A percentile compares a stretch with the other conserved stretches of the same genome.
These are phyloP conservation scores for Pseudopyrenochaeta lycopersici DNA, from an alignment of 2,329 filamentous ascomycete species.

Conservation along the genomic window DNA sequence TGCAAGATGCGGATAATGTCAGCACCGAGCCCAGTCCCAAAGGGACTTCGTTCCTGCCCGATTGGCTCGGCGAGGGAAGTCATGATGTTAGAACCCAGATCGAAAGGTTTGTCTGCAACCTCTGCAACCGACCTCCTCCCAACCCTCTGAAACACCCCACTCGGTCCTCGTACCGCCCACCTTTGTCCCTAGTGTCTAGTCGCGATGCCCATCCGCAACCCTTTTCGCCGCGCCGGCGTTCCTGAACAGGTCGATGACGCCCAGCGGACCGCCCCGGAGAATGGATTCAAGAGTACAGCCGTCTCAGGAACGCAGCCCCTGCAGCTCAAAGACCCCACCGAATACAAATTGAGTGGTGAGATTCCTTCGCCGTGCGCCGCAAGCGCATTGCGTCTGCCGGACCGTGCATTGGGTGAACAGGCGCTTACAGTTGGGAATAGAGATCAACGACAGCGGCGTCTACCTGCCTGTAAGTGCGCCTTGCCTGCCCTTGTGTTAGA, in stretches of 20 bases:
- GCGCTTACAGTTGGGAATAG: conserved; percentile 60
- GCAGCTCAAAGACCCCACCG: conserved; percentile 56
- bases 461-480: conserved; percentile 80
- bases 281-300: conserved; percentile 43
- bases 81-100: conserved; percentile 25
- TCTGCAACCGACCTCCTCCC: conserved; percentile 22
- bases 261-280: conserved; percentile 42
- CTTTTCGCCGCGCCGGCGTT: conserved; percentile 49
- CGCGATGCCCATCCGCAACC: conserved; percentile 53
- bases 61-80: conserved; percentile 27
- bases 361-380: conserved; percentile 11
- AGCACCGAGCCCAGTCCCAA: conserved; percentile 12
- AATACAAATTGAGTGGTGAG: conserved; percentile 64
- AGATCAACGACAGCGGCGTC: conserved; percentile 94
- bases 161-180: conserved; percentile 22
- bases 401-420: conserved; percentile 10
- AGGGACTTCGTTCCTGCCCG: conserved; percentile 19
- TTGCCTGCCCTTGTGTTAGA: neutral
- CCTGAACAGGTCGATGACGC: conserved; percentile 44
- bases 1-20: conserved; percentile 17
- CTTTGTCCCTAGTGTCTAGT: conserved; percentile 17
- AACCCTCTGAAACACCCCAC: conserved; percentile 27
- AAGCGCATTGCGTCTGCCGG: conserved; percentile 6
- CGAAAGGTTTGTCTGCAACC: conserved; percentile 11
- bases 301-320: conserved; percentile 51